Evolutionary conservation across 179 eudicot species (phyloP), one percentile per base, ranked within the genome.

Genomic region (Carnegiea gigantea): DNA sequence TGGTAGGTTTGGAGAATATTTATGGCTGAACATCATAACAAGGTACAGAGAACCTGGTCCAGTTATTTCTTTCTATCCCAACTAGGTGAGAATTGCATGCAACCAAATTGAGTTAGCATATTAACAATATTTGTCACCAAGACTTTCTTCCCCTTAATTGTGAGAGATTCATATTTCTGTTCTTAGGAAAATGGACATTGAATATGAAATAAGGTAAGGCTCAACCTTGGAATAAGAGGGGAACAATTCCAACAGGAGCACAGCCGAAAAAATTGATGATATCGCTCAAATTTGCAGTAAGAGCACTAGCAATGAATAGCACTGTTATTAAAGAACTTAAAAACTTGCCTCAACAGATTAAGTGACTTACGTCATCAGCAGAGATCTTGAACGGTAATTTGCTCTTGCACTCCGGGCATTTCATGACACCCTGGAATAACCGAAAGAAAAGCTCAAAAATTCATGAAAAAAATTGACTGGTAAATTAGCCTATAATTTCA

Each of bases 381-480:
- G 99, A 93, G 77, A 95, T 90, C 81, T 92, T 90, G 81, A 95
- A 28, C 79, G 84, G 94, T 79, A 91, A 71, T 82, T 90, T 93
- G 75, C 84, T 89, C 85, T 92, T 93, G 91, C 98, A 95, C 84
- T 90, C 93, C 10, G 95, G 92, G 81, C 99, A 95, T 77, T 82
- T 82, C 99, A 95, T 95, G 68, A 87, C 99, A 82, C 99, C 99
- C 99, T 95, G 90, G 82, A 85, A 88, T 60, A 83, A 75, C 78
- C 81, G 64, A 78, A 59, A 60, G 30, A 54, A 30, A 73, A 48
- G 54, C 68, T 30, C 46, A 3, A 79, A 70, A 70, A 64, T 33
- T 72, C 36, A 33, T 33, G 75, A 20, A 17, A 17, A 49, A 43
- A 54, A 60, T 60, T 60, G 26, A 7, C 26, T 2, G 18, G 67